Percentiles rank a stretch among this genome's conserved stretches.
Evolutionary conservation across 2,329 filamentous ascomycete species (phyloP).

Genomic region (Bretziella fagacearum): DNA sequence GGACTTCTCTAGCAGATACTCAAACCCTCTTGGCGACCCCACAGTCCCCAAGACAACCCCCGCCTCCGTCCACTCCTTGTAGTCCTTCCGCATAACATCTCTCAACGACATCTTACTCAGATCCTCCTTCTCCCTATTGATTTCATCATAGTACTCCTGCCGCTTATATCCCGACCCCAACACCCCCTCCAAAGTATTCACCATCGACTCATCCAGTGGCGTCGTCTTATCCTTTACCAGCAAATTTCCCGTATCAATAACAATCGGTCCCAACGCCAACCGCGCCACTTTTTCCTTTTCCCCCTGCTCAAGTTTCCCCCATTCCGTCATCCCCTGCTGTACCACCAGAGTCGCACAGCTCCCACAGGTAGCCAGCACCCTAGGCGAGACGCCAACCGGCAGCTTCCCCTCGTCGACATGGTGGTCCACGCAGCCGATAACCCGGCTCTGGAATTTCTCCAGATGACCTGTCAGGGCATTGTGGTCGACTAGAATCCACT

Average conservation of each 20-base stretch:
- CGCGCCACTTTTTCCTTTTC: constrained; percentile 32
- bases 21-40: constrained; percentile 46
- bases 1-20: constrained; percentile 40
- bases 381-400: constrained; percentile 29
- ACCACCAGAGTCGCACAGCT: constrained; percentile 59
- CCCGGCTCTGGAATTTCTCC: constrained; percentile 30
- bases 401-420: constrained; percentile 51
- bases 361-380: constrained; percentile 48
- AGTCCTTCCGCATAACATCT: constrained; percentile 66
- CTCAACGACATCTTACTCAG: constrained; percentile 41
- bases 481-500: constrained; percentile 66
- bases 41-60: constrained; percentile 43
- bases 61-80: constrained; percentile 57
- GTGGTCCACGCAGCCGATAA: constrained; percentile 59
- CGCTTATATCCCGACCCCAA: too few relatives aligned
- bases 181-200: constrained; percentile 24
- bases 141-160: constrained; percentile 40
- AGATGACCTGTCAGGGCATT: constrained; percentile 52
- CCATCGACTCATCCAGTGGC: constrained; percentile 44
- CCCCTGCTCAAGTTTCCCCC: constrained; percentile 25
- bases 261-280: constrained; percentile 50
- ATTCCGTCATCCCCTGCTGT: constrained; percentile 37
- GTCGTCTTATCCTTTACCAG: constrained; percentile 47
- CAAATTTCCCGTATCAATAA: constrained; percentile 58
- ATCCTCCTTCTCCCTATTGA: constrained; percentile 50